These are phyloP conservation scores for Naumovozyma baii DNA, from an alignment of 805 yeast species.

Conservation along the genomic window DNA sequence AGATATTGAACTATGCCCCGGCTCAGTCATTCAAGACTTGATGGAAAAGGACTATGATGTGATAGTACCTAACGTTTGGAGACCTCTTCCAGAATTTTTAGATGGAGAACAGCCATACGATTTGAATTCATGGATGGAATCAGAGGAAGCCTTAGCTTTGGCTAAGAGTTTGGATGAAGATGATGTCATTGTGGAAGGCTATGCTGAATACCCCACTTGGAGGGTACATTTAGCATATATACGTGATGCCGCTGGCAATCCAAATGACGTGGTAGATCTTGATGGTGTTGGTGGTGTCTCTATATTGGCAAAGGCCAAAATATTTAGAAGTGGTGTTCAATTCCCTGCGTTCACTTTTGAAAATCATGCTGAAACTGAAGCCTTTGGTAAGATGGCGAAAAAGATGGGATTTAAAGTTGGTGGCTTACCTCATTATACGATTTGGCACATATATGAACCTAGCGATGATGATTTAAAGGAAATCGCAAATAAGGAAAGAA, in stretches of 20 bases:
- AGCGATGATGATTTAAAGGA: constrained; percentile 72
- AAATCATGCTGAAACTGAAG: constrained; percentile 85
- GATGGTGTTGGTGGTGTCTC: constrained; percentile 89
- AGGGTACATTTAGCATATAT: constrained; percentile 72
- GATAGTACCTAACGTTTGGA: constrained; percentile 85
- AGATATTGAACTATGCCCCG: constrained; percentile 76
- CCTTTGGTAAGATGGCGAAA: constrained; percentile 73
- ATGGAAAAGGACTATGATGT: constrained; percentile 66
- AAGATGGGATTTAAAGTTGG: constrained; percentile 74
- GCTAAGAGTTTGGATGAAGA: constrained; percentile 62
- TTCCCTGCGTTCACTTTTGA: constrained; percentile 78
- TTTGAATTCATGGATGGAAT: constrained; percentile 92
- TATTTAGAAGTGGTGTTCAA: constrained; percentile 70
- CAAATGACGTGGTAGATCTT: constrained; percentile 53
- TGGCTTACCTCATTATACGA: constrained; percentile 80
- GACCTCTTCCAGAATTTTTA: constrained; percentile 88
- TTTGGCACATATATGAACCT: constrained; percentile 88
- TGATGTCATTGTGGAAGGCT: constrained; percentile 82
- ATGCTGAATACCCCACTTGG: constrained; percentile 80
- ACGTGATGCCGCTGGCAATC: constrained; percentile 51
- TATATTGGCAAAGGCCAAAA: constrained; percentile 61
- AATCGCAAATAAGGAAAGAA: constrained; percentile 60
- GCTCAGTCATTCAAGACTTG: constrained; percentile 60
- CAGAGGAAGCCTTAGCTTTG: constrained; percentile 60
- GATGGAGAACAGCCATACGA: constrained; percentile 85